Conservation (phyloP, 371 early-diverging fungal species). For the Mucor irregularis region DNA sequence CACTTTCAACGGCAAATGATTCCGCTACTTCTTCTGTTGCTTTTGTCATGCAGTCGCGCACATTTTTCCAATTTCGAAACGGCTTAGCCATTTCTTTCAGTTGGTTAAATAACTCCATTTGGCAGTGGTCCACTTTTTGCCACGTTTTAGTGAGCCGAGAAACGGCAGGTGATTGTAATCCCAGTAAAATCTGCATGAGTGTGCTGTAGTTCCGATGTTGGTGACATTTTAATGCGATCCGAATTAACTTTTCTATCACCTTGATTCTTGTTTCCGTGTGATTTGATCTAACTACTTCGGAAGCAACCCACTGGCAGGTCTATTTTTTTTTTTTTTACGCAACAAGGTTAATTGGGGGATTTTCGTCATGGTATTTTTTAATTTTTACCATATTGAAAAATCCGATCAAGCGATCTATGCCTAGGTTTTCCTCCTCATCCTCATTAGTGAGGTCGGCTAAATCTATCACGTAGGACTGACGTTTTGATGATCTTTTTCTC, state of each 20-base stretch:
- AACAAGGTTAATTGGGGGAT: too few species aligned
- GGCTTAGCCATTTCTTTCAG: constrained; percentile 60
- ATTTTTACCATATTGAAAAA: constrained; percentile 45
- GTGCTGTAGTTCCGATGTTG: constrained; percentile 64
- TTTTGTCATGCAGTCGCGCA: constrained; percentile 56
- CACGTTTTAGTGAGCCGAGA: constrained; percentile 55
- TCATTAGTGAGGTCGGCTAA: constrained; percentile 2
- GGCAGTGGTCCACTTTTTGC: constrained; percentile 49
- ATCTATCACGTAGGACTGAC: constrained; percentile 4
- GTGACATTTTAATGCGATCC: constrained; percentile 57
- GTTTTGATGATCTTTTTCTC: constrained; percentile 27
- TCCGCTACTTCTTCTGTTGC: constrained; percentile 45
- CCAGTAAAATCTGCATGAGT: constrained; percentile 59
- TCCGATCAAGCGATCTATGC: constrained; percentile 39
- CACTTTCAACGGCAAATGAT: constrained; percentile 45
- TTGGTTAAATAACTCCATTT: constrained; percentile 50
- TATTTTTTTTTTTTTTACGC: constrained; percentile 9
- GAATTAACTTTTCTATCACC: constrained; percentile 51
- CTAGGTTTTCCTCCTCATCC: constrained; percentile 3
- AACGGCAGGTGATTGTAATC: constrained; percentile 54
- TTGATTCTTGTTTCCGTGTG: constrained; percentile 34
- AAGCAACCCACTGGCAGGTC: constrained; percentile 54
- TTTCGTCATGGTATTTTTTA: too few species aligned
- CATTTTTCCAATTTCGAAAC: constrained; percentile 58
- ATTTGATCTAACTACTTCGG: constrained; percentile 42